These are phyloP conservation scores for Malania oleifera DNA, from an alignment of 164 flowering plant genomes.

Conservation along the genomic window DNA sequence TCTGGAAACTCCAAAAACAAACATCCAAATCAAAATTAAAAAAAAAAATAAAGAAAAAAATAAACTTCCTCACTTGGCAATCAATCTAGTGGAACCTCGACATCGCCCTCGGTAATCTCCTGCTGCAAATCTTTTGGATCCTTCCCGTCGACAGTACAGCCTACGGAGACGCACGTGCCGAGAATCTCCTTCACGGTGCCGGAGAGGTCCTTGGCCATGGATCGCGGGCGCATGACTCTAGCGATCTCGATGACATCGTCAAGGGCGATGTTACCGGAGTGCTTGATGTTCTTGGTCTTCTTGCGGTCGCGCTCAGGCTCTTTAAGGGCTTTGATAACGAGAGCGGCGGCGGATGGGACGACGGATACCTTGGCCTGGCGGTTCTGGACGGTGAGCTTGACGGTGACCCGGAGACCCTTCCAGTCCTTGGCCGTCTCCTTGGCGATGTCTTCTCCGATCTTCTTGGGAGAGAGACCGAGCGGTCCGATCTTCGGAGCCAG, in stretches of 20 bases:
- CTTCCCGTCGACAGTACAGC: constrained; percentile 80
- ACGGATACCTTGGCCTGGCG: constrained; percentile 77
- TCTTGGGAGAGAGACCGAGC: constrained; percentile 71
- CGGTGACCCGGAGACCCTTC: constrained; percentile 80
- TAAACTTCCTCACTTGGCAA: neutral
- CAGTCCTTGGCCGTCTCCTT: constrained; percentile 79
- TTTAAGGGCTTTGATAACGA: constrained; percentile 67
- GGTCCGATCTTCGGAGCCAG: constrained; percentile 82
- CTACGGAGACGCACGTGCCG: constrained; percentile 82
- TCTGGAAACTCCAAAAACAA: neutral
- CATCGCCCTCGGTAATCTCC: constrained; percentile 68
- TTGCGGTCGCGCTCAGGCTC: constrained; percentile 77
- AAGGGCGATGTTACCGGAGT: constrained; percentile 60
- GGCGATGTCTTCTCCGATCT: constrained; percentile 76
- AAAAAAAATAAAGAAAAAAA: too few relatives aligned
- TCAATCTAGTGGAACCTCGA: constrained; percentile 59
- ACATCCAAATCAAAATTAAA: too few relatives aligned
- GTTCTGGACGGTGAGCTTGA: constrained; percentile 75
- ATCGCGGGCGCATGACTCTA: constrained; percentile 53
- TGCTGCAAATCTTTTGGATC: constrained; percentile 73
- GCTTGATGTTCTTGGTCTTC: constrained; percentile 73
- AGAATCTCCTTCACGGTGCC: constrained; percentile 79
- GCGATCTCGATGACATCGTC: constrained; percentile 83
- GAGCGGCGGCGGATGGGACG: constrained; percentile 68
- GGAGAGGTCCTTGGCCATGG: constrained; percentile 71